Evolutionary conservation across 129 eudicot genomes (phyloP), one percentile per base, ranked within the genome.

Genomic region (Erigeron canadensis): DNA sequence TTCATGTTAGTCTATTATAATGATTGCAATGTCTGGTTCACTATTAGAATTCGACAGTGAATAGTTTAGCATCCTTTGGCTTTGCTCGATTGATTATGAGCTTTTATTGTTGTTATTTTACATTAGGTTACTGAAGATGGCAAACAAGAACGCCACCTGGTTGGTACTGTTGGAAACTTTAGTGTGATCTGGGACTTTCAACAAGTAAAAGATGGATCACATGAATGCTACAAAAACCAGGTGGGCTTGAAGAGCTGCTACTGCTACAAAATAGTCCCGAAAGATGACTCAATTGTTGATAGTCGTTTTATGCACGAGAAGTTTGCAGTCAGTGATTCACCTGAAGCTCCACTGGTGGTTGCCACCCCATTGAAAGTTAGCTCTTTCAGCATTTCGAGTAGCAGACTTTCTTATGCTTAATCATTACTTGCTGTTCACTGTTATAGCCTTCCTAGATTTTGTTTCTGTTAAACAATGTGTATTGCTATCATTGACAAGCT

Each of bases 291-390:
- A 8, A 90, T 94, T 65, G 91, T 94, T 43, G 97, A 86, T 13
- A 94, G 99, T 61, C 96, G 94, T 34, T 94, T 94, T 83, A 94
- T 94, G 99, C 99, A 94, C 13, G 99, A 94, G 67, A 94, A 90
- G 56, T 94, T 75, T 79, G 97, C 97, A 15, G 89, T 87, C 43
- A 82, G 83, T n/a, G 89, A 94, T 77, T 90, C 99, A 34, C 97
- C 99, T 37, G 99, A 87, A 73, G 99, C 97, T 62, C 96, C 98
- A 63, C 81, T 94, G 47, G 98, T 94, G 76, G 97, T 94, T 60
- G 98, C 99, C 7, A 90, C 99, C 60, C 89, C 97, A 17, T 58
- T 86, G 90, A 90, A 90, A 86, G 97, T 94, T 53, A 86, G 96
- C 73, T 94, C 99, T 67, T 87, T 87, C 88, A 90, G 99, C 86